These are phyloP conservation scores for Sutorius eximius DNA, from an alignment of 1,284 basidiomycete species.

Conservation along the genomic window DNA sequence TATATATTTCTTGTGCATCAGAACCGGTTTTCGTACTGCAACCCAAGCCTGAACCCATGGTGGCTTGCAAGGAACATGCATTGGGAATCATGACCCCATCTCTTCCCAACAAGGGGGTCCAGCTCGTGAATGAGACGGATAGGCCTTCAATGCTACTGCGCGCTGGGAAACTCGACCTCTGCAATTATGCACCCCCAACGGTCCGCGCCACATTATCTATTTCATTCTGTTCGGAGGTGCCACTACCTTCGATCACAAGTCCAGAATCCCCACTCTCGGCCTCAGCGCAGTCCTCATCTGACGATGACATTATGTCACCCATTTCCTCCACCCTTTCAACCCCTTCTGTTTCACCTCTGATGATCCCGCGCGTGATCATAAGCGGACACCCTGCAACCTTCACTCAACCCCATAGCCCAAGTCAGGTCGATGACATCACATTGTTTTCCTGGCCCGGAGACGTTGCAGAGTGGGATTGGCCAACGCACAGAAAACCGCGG, in stretches of 20 bases:
- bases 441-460: neutral
- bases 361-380: constrained; percentile 26
- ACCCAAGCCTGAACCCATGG: neutral
- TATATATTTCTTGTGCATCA: constrained; percentile 11
- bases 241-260: neutral
- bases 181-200: constrained; percentile 28
- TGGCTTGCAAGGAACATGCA: constrained; percentile 15
- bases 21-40: constrained; percentile 1
- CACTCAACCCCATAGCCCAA: neutral
- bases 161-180: constrained; percentile 25
- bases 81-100: constrained; percentile 7
- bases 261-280: neutral
- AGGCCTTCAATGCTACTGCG: neutral
- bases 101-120: neutral
- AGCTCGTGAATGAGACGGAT: neutral
- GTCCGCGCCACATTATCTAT: constrained; percentile 6
- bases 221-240: neutral
- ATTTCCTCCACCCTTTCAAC: constrained; percentile 32
- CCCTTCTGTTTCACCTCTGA: constrained; percentile 24
- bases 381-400: constrained; percentile 25
- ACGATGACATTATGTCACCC: constrained; percentile 24
- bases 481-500: neutral
- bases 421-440: neutral
- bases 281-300: neutral
- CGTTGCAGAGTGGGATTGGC: constrained; percentile 30